Evolutionary conservation across 257 asterid genomes (phyloP).

Genomic region (Scutellaria minor): DNA sequence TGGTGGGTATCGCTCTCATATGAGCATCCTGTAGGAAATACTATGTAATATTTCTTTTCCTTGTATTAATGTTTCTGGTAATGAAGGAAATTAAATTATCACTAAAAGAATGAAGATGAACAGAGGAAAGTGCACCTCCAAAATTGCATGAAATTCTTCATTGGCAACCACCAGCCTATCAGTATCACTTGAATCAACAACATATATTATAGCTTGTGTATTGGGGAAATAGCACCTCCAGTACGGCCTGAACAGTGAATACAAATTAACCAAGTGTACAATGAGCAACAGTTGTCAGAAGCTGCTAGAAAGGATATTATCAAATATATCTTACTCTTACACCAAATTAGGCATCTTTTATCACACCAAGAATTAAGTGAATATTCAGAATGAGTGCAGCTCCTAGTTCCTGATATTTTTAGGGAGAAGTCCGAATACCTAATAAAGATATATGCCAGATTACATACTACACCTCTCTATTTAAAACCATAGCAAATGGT

Average conservation of each 20-base stretch:
- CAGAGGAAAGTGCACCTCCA: conserved; percentile 61
- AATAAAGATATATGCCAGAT: conserved; percentile 4
- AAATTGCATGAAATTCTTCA: conserved; percentile 93
- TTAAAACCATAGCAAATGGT: conserved; percentile 1
- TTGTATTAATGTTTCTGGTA: neutral
- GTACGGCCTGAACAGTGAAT: conserved; percentile 67
- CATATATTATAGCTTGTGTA: conserved; percentile 96
- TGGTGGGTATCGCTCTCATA: neutral
- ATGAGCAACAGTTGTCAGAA: conserved; percentile 5
- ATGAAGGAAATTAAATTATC: neutral
- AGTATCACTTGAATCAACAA: conserved; percentile 98
- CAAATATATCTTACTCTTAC: conserved; percentile 4
- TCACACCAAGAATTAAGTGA: neutral
- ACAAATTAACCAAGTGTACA: conserved; percentile 18
- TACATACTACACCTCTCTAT: neutral
- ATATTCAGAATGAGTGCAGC: neutral
- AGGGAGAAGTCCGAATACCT: conserved; percentile 18
- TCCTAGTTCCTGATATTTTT: neutral
- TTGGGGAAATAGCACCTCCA: conserved; percentile 99
- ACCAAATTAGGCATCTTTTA: neutral
- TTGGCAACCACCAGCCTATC: conserved; percentile 91
- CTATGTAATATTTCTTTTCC: neutral
- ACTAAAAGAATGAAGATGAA: neutral
- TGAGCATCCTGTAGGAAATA: neutral
- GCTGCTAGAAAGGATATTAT: conserved; percentile 12